Evolutionary conservation across 1,139 yeast genomes (phyloP), one percentile per base, ranked within the genome.

Genomic region (Suhomyces atakaporum): DNA sequence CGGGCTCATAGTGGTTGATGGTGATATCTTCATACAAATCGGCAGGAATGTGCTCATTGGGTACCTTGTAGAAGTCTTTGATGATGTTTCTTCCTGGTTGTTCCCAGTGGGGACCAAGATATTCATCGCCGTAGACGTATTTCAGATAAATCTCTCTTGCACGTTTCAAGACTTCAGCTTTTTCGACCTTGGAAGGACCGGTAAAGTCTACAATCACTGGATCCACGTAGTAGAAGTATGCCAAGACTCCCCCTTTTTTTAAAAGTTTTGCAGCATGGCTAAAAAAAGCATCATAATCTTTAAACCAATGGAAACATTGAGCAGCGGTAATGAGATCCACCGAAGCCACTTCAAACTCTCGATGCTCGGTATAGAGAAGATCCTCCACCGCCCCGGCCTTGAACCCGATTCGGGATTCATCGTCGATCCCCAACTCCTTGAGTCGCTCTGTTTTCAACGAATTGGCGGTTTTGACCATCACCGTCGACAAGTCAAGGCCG

Each of bases 301-400:
- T 47, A 37, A 69, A 66, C 77, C 77, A 71, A 43, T 71, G 77
- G 29, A 70, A 56, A 42, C 75, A 69, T 43, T 70, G 72, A 4
- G 75, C 77, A 5, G 70, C 74, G 7, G 72, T 66, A 24, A 71
- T 62, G 39, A 70, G 56, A 42, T 66, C 73, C 29, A 61, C 47
- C 6, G 59, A 43, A 0, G 42, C 54, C 4, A 46, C 40, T 4
- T 43, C 47, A 4, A 51, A 50, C 25, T 53, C 54, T 4, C 36
- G 21, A 2, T 45, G 50, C 16, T 39, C 40, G 4, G 38, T 29
- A 33, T 38, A 33, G 20, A 62, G 49, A 33, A 66, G 60, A 19
- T 58, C 59, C 36, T 68, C 75, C 5, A 62, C 69, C 2, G 70
- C 58, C 0, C 71, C 71, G 11, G 54, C 51, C 25, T 52, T 46